Base-by-base conservation (phyloP, 176 grass and related monocot species). In the Pontederia crassipes region DNA sequence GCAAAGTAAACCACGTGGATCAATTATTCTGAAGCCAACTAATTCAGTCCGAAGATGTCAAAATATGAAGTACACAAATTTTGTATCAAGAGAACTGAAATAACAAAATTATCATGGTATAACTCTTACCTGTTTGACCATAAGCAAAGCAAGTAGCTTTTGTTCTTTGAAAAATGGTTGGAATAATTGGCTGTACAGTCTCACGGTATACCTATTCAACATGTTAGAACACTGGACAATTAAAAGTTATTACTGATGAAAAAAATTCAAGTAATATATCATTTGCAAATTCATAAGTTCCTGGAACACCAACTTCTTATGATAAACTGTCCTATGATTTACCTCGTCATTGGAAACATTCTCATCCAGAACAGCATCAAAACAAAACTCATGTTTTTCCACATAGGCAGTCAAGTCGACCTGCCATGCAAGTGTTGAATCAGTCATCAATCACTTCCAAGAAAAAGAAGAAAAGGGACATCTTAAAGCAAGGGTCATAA, bases 361-460 rank as follows among this genome's bases (percentile, higher is more conserved):
- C 78, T 85, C 86, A 27, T 85, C 74, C 51, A 85, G 55, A 14
- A 89, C 81, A 63, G 86, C 75, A 73, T 89, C 86, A 77, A 89
- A 89, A 62, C 61, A 64, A 64, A 89, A 89, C 35, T 85, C 71
- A 59, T 89, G 86, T 28, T 82, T 89, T 71, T 89, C 86, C 76
- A 79, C 79, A 63, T 89, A 89, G 59, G 86, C 71, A 66, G 86
- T 89, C 78, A 89, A 82, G 74, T 89, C 81, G 70, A 89, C 86
- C 86, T 89, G 78, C 32, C 71, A 85, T 26, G 27, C 52, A 51
- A 78, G 54, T 64, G 17, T 56, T 47, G 48, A 10, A 15, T 14
- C 17, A 48, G 6, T 48, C 68, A 51, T 24, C 17, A 8, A 48
- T 10, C 72, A 54, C 27, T 12, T 24, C 32, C 7, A 53, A 49